Evolutionary conservation across 23 red algal species (phyloP), one percentile per base, ranked within the genome.

Genomic region (Gracilaria domingensis): DNA sequence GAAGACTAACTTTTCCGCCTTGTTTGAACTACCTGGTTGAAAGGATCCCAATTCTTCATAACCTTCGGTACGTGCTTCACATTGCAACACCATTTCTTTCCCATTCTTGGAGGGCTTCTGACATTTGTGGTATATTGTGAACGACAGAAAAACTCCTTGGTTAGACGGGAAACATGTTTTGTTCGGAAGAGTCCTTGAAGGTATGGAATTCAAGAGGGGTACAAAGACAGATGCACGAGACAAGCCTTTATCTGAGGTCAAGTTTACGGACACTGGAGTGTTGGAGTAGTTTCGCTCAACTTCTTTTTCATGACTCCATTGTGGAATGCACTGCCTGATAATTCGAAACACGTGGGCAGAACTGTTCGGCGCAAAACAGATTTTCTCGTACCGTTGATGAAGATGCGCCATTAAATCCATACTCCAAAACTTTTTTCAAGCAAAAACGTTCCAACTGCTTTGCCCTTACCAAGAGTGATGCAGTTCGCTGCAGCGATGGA

Each of bases 111-210:
- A 23, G 14, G 39, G 42, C 54, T 37, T 1, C 49, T 79, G 75
- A 47, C 47, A 25, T 69, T 69, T 13, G 9, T 36, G 64, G 9
- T 9, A 9, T 69, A 32, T 20, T 36, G 11, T 29, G 35, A 37
- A 25, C 18, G 20, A 59, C 47, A 85, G 80, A 34, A 79, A 88
- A 84, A 96, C 88, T 23, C 80, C 94, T 28, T 96, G 94, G 94
- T 79, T 99, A 40, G 97, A 99, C 64, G 94, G 94, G 23, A 99
- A 96, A 84, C 94, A 99, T 66, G 93, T 96, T 26, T 78, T 96
- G 49, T 99, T 99, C 33, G 97, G 97, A 64, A 89, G 93, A 40
- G 97, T 99, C 9, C 12, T 95, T 12, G 97, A 99, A 50, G 97
- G 97, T 34, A 95, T 99, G 91, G 91, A 96, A 75, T 62, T 84